Base-by-base conservation (phyloP, 2,329 filamentous ascomycete genomes). In the Cordyceps cateniannulata region DNA sequence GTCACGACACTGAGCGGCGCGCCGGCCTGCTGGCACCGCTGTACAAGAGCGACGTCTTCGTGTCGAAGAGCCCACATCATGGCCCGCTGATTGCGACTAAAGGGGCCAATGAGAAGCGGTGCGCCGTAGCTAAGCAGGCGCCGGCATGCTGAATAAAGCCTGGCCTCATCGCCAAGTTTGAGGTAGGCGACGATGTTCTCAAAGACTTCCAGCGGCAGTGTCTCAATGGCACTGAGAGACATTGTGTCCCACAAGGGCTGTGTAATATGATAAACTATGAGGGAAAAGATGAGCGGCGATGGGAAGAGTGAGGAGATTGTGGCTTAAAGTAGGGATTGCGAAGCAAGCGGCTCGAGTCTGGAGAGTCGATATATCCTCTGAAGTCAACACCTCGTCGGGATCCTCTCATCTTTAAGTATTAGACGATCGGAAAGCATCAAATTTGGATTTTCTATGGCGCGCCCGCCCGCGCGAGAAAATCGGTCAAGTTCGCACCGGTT, bases 141-240 rank as follows among this genome's bases (percentile, higher is more conserved):
- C 3, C 49, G 25, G 20, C 48, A 59, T 20, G 57, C 47, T 12
- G 57, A 40, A 40, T 59, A 59, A 3, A 59, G 57, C 2, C 57
- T 29, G 27, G 57, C 57, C 18, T 59, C 57, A 25, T 45, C 57
- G 16, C 38, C 20, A 7, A 59, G 18, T n/a, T 14, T 10, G 27
- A 59, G 49, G 40, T 47, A 47, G 20, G 57, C 45, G 8, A 45
- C n/a, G 38, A 59, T 47, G 5, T 35, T 32, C n/a, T 59, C 25
- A n/a, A 59, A 59, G 9, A 59, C 27, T 25, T 59, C 57, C 12
- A 50, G 14, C n/a, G 49, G 49, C 1, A 59, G 10, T 4, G 27
- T 25, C 57, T 59, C 48, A 10, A 59, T 35, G 27, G 20, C 7
- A 24, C 57, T 22, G 20, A 52, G 35, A 16, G 7, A 22, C 57